These are phyloP conservation scores for Priceomyces medius DNA, from an alignment of 805 yeast species.

Conservation along the genomic window DNA sequence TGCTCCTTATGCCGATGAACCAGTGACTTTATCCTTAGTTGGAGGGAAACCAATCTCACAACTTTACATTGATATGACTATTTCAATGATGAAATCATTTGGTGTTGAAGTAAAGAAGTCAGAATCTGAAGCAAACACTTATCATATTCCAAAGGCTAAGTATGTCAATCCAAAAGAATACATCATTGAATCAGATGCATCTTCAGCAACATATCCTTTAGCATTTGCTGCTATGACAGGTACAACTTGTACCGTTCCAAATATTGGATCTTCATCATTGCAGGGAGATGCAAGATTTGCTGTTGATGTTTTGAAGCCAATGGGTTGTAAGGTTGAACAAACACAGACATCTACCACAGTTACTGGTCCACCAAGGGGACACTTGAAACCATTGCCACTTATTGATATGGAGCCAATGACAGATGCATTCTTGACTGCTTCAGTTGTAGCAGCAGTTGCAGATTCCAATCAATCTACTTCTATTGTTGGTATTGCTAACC, in stretches of 20 bases:
- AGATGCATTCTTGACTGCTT: slow-evolving; percentile 95
- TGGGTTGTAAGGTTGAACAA: slow-evolving; percentile 92
- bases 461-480: slow-evolving; percentile 54
- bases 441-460: slow-evolving; percentile 96
- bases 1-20: slow-evolving; percentile 90
- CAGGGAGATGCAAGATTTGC: slow-evolving; percentile 99
- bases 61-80: slow-evolving; percentile 95
- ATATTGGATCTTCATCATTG: slow-evolving; percentile 84
- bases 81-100: slow-evolving; percentile 88
- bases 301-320: slow-evolving; percentile 83
- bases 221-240: slow-evolving; percentile 98
- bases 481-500: slow-evolving; percentile 95
- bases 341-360: slow-evolving; percentile 87
- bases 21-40: slow-evolving; percentile 82
- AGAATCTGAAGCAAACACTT: slow-evolving; percentile 72
- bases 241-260: slow-evolving; percentile 87
- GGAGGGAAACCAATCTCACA: slow-evolving; percentile 98
- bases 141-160: slow-evolving; percentile 81
- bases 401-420: slow-evolving; percentile 99
- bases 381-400: slow-evolving; percentile 63
- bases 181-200: slow-evolving; percentile 93
- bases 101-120: slow-evolving; percentile 78
- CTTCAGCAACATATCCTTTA: slow-evolving; percentile 95
- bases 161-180: slow-evolving; percentile 82
- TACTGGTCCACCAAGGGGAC: slow-evolving; percentile 76